phyloP scores from a whole-genome alignment of 257 asterid genomes.

The Sherardia arvensis region DNA sequence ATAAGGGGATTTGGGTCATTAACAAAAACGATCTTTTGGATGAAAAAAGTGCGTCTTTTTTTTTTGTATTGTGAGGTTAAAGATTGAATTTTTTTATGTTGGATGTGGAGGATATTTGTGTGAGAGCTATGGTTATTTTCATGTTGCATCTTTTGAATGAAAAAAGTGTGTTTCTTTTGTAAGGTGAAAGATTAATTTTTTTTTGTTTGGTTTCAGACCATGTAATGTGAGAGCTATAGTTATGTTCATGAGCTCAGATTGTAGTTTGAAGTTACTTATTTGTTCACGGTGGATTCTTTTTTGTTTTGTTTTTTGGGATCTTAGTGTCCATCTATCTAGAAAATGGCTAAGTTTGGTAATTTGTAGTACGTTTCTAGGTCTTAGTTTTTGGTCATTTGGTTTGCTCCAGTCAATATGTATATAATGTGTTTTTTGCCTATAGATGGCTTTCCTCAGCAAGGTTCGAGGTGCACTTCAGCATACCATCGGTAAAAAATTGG shows the following conservation, averaged over 20 bases:
- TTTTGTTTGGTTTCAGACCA: neutral
- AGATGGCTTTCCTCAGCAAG: slow-evolving; percentile 76
- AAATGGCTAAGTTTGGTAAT: neutral
- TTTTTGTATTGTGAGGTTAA: too few species aligned
- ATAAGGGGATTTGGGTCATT: neutral
- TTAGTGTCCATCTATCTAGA: neutral
- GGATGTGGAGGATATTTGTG: too few species aligned
- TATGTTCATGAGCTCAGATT: too few species aligned
- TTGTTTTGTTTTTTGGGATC: neutral
- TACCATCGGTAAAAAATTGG: slow-evolving; percentile 30
- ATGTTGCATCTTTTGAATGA: neutral
- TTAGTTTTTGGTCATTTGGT: neutral
- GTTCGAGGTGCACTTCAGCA: slow-evolving; percentile 50
- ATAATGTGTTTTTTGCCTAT: neutral
- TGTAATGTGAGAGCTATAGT: too few species aligned
- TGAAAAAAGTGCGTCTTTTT: neutral
- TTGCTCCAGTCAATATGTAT: neutral
- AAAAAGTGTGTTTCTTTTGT: neutral
- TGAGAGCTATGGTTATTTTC: too few species aligned
- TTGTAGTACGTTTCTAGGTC: neutral
- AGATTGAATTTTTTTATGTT: too few species aligned
- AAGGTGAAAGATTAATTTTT: neutral
- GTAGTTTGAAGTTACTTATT: neutral
- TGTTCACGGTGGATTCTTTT: too few species aligned
- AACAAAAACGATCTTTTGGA: neutral